Base-by-base conservation (phyloP, 2,329 filamentous ascomycete species). In the Apiospora saccharicola region DNA sequence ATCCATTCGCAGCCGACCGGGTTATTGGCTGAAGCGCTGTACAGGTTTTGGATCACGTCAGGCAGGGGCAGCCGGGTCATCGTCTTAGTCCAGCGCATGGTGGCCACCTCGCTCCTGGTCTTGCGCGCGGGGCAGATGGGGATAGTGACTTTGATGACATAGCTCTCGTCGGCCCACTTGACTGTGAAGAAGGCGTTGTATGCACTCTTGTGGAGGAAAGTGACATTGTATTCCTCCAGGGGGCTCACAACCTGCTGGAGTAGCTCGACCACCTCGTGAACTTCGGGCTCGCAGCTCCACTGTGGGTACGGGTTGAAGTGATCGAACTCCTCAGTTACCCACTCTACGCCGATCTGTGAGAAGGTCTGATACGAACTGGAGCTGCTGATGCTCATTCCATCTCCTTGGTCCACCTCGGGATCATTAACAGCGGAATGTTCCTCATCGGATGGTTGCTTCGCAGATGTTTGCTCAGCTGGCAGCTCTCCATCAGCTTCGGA, bases 1-100 rank as follows among this genome's bases (percentile, higher is more conserved):
- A 80, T 77, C 80, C 80, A 81, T 72, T 81, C 80, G 16, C 77
- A 79, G 0, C 79, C 79, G 22, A 80, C 69, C 1, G 76, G 73
- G 26, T 77, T 79, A 24, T 77, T 53, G 16, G 74, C 71, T 0
- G 75, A 74, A 0, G 76, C 70, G 49, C 78, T 74, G 51, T 76
- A 77, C 30, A 70, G 68, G n/a, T 57, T 51, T 14, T 70, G 75
- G 8, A 47, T 69, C 22, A 80, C 75, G 4, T 69, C 72, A 4
- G 80, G 79, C 1, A 80, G 75, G 1, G 77, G 78, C 3, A 81
- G 72, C 6, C 46, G 72, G 2, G 78, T 80, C 67, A 78, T 75
- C 7, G 70, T 41, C 3, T 67, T 1, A 2, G 78, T 72, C 77
- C 77, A 80, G 1, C 64, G 68, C n/a, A 80, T 70, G 0, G 80